Conservation (phyloP, 768 basidiomycete genomes). For the Hysterangium stoloniferum region DNA sequence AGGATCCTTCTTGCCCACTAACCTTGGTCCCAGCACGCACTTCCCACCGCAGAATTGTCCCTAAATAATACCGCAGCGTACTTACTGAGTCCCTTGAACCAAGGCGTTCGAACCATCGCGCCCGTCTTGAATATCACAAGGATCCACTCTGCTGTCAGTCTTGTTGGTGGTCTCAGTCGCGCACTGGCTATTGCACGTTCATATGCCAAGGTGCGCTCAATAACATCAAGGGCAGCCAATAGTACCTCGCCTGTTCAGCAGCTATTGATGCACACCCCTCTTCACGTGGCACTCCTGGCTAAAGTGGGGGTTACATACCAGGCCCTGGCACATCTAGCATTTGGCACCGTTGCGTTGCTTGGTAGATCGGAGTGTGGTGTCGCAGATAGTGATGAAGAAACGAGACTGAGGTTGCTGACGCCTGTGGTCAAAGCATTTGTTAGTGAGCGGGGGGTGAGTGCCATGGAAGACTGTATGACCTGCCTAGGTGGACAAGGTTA, state of each 20-base stretch:
- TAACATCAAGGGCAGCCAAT: conserved; percentile 37
- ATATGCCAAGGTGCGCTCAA: conserved; percentile 51
- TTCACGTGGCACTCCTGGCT: conserved; percentile 62
- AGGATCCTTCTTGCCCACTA: background rate
- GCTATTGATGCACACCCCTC: conserved; percentile 44
- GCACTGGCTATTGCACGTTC: conserved; percentile 58
- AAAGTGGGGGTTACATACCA: conserved; percentile 54
- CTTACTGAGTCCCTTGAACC: conserved; percentile 48
- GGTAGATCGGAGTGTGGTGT: conserved; percentile 54
- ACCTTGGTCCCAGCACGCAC: conserved; percentile 27
- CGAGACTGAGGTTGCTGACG: conserved; percentile 54
- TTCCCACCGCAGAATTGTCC: conserved; percentile 72
- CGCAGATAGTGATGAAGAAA: conserved; percentile 41
- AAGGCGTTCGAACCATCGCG: conserved; percentile 60
- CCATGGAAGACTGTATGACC: conserved; percentile 70
- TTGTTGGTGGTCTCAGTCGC: conserved; percentile 50
- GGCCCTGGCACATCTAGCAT: conserved; percentile 53
- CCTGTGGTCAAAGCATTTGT: conserved; percentile 65
- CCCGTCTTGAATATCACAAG: conserved; percentile 76
- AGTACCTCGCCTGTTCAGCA: conserved; percentile 11
- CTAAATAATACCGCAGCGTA: conserved; percentile 53
- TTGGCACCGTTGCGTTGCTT: conserved; percentile 50
- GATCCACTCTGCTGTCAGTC: conserved; percentile 51
- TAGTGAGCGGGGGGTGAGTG: conserved; percentile 52
- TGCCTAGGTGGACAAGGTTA: conserved; percentile 72